Evolutionary conservation across 2,329 filamentous ascomycete genomes (phyloP).

Genomic region (Xylogone sp.): DNA sequence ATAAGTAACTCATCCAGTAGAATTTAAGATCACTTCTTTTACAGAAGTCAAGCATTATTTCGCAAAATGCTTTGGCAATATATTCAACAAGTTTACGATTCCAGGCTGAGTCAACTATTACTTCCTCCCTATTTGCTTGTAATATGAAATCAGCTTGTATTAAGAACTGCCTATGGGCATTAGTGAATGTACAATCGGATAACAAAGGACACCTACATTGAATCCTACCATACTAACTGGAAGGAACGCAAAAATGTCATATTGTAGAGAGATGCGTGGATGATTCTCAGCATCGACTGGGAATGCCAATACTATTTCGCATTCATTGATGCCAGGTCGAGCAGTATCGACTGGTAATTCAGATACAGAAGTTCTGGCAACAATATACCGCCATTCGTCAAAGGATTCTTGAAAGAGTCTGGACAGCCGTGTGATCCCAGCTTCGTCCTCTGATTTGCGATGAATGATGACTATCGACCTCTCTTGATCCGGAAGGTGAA

Average conservation of each 20-base stretch:
- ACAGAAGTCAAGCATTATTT: constrained; percentile 10
- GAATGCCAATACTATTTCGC: constrained; percentile 12
- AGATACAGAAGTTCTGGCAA: constrained; percentile 1
- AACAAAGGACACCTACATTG: constrained; percentile 9
- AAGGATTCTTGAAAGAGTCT: too few relatives aligned
- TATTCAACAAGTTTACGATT: constrained; percentile 8
- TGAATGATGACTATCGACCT: constrained; percentile 2
- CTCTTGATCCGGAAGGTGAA: not conserved
- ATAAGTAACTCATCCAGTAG: constrained; percentile 15
- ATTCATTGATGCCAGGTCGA: constrained; percentile 6
- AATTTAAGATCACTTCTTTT: constrained; percentile 1
- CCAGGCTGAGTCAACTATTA: constrained; percentile 9
- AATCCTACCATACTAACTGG: constrained; percentile 15
- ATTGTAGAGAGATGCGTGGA: constrained; percentile 7
- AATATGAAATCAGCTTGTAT: constrained; percentile 18
- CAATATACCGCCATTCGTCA: not conserved
- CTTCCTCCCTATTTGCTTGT: constrained; percentile 14
- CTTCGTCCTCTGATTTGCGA: too few relatives aligned
- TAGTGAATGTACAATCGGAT: not conserved
- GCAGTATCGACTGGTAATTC: constrained; percentile 5
- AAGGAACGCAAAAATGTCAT: constrained; percentile 15
- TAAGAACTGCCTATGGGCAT: constrained; percentile 7
- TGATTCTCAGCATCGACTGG: constrained; percentile 6
- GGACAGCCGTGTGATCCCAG: too few relatives aligned
- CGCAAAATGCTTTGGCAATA: constrained; percentile 7